phyloP scores from a whole-genome alignment of 2,329 filamentous ascomycete species.

The Xylariaceae sp. region DNA sequence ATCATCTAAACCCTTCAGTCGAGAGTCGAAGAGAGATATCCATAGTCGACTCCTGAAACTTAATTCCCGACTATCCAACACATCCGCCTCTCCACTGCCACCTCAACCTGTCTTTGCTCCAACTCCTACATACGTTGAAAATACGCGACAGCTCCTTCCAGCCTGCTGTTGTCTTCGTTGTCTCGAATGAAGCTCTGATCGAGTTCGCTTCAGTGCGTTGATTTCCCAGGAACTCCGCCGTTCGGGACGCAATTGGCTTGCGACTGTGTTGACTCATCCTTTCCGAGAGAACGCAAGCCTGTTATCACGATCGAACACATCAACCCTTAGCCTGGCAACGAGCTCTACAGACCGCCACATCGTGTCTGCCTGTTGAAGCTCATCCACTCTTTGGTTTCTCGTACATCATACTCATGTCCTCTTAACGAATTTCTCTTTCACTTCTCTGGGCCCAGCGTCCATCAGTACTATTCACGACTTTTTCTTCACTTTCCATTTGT shows the following conservation, averaged over 20 bases:
- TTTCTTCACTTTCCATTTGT: constrained; percentile 35
- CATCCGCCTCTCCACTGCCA: no score
- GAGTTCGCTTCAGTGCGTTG: constrained; percentile 24
- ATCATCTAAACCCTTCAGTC: constrained; percentile 37
- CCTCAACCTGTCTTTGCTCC: constrained; percentile 26
- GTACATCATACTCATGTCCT: constrained; percentile 37
- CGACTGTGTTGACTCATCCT: constrained; percentile 24
- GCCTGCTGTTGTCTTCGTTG: constrained; percentile 13
- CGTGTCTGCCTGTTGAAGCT: constrained; percentile 6
- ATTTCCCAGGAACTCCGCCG: constrained; percentile 25
- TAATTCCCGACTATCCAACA: no score
- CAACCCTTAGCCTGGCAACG: constrained; percentile 19
- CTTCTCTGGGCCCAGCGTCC: constrained; percentile 28
- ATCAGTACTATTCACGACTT: constrained; percentile 28
- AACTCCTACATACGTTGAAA: no score
- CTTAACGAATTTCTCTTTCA: constrained; percentile 37
- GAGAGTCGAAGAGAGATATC: constrained; percentile 11
- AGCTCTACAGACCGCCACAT: constrained; percentile 8
- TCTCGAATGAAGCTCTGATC: constrained; percentile 27
- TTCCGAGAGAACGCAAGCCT: constrained; percentile 16
- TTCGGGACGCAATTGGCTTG: constrained; percentile 22
- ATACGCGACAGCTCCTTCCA: constrained; percentile 9
- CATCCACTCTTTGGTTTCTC: constrained; percentile 27
- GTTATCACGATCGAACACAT: constrained; percentile 20
- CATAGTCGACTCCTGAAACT: constrained; percentile 19